A percentile compares a stretch with the other conserved stretches of the same genome.
Evolutionary conservation across 2,329 filamentous ascomycete species (phyloP).

Genomic region (Blumeria graminis): DNA sequence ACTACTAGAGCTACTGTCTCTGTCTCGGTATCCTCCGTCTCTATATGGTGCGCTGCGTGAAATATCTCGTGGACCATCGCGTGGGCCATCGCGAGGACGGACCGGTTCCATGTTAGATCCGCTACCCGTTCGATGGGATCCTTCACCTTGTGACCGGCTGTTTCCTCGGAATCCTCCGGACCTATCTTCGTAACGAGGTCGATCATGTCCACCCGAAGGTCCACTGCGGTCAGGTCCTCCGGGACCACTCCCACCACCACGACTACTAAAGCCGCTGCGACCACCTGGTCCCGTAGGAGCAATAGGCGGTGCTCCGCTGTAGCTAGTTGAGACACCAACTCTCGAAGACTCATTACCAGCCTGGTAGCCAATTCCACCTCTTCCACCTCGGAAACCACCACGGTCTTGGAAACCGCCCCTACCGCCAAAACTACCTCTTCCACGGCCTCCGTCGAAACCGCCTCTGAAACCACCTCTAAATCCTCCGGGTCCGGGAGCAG

Average conservation of each 20-base stretch:
- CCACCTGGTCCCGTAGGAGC: slow-evolving; percentile 38
- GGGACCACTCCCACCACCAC: slow-evolving; percentile 12
- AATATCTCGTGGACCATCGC: slow-evolving; percentile 16
- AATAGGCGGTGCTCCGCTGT: slow-evolving; percentile 26
- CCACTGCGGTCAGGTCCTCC: slow-evolving; percentile 16
- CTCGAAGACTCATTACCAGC: slow-evolving; percentile 5
- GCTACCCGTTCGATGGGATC: slow-evolving; percentile 12
- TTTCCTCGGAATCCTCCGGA: slow-evolving; percentile 21
- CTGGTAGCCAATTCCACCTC: slow-evolving; percentile 11
- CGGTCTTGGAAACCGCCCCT: slow-evolving; percentile 15
- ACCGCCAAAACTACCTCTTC: slow-evolving; percentile 24
- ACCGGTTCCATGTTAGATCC: slow-evolving; percentile 73
- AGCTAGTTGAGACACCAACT: slow-evolving; percentile 20
- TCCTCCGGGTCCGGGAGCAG: slow-evolving; percentile 26
- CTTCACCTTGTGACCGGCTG: slow-evolving; percentile 17
- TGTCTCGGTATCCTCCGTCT: slow-evolving; percentile 25
- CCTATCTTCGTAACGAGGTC: slow-evolving; percentile 37
- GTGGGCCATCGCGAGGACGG: slow-evolving; percentile 33
- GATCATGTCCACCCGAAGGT: slow-evolving; percentile 26
- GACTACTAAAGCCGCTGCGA: slow-evolving; percentile 19
- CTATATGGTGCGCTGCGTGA: background rate
- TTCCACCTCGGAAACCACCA: slow-evolving; percentile 11
- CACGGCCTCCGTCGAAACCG: slow-evolving; percentile 19
- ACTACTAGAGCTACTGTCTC: slow-evolving; percentile 17
- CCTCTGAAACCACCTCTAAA: slow-evolving; percentile 20